These are phyloP conservation scores for Euphrasia arctica DNA, from an alignment of 305 asterid species.

Conservation along the genomic window DNA sequence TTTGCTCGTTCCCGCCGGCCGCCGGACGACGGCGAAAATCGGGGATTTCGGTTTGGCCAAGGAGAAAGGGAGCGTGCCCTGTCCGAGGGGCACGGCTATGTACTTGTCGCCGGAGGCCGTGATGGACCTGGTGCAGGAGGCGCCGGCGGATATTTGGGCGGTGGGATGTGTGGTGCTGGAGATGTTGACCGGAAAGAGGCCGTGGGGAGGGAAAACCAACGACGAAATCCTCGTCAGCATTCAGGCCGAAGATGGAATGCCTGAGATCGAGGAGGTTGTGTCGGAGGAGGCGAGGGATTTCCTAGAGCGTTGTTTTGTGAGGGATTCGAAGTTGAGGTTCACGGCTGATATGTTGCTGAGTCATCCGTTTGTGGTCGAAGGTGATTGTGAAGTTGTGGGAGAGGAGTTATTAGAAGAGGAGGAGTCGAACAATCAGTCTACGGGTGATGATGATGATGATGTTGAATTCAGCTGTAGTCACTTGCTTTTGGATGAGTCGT, in stretches of 20 bases:
- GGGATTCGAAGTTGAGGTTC: slow-evolving; percentile 48
- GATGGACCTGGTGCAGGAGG: slow-evolving; percentile 49
- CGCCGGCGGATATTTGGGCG: slow-evolving; percentile 72
- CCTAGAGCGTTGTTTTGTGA: slow-evolving; percentile 60
- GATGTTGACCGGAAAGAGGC: slow-evolving; percentile 65
- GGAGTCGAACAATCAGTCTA: too few relatives aligned
- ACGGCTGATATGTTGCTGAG: slow-evolving; percentile 56
- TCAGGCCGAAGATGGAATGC: slow-evolving; percentile 35
- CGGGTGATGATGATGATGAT: too few relatives aligned
- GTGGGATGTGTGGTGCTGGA: slow-evolving; percentile 67
- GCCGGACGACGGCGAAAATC: not conserved
- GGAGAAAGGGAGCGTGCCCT: not conserved
- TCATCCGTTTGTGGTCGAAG: slow-evolving; percentile 41
- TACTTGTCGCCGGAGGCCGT: slow-evolving; percentile 71
- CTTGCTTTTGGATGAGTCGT: too few relatives aligned
- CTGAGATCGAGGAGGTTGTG: slow-evolving; percentile 38
- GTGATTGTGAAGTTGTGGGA: too few relatives aligned
- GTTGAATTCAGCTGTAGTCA: too few relatives aligned
- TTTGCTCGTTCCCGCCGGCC: too few relatives aligned
- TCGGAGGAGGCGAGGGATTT: slow-evolving; percentile 54
- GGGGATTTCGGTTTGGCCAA: not conserved
- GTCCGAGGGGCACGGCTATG: slow-evolving; percentile 65
- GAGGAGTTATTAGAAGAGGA: too few relatives aligned
- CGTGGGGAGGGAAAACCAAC: slow-evolving; percentile 38
- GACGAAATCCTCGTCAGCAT: slow-evolving; percentile 43